A percentile compares a stretch with the other conserved stretches of the same genome.
Evolutionary conservation across 495 filamentous ascomycete genomes (phyloP).

Genomic region (Letharia lupina): DNA sequence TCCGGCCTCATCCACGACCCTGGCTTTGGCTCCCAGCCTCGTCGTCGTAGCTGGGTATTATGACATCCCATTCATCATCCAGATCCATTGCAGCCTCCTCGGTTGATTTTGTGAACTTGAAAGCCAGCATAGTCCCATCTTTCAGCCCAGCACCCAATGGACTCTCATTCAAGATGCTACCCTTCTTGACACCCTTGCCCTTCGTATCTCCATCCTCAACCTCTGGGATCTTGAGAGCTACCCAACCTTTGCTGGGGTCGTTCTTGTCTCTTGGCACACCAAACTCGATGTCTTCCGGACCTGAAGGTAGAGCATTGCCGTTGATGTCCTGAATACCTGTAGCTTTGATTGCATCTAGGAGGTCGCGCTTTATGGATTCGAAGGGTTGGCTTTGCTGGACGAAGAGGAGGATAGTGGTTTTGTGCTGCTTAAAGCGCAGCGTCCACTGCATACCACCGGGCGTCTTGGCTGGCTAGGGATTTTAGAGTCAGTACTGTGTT

Average conservation of each 20-base stretch:
- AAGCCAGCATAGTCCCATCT: slow-evolving; percentile 60
- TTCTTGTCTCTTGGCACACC: slow-evolving; percentile 46
- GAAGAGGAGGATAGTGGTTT: slow-evolving; percentile 67
- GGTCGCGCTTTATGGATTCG: slow-evolving; percentile 49
- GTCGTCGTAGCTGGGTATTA: slow-evolving; percentile 54
- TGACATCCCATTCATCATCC: slow-evolving; percentile 55
- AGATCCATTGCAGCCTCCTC: slow-evolving; percentile 36
- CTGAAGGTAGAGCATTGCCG: slow-evolving; percentile 39
- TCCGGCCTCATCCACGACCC: background rate
- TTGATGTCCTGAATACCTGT: slow-evolving; percentile 39
- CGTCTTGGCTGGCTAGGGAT: slow-evolving; percentile 27
- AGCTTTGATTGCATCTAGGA: slow-evolving; percentile 47
- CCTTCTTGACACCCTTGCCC: slow-evolving; percentile 33
- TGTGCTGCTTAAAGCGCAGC: slow-evolving; percentile 70
- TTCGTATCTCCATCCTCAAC: slow-evolving; percentile 36
- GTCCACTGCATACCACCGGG: slow-evolving; percentile 42
- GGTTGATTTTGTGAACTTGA: slow-evolving; percentile 45
- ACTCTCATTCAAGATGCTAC: slow-evolving; percentile 34
- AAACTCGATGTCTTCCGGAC: slow-evolving; percentile 44
- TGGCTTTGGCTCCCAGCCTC: slow-evolving; percentile 31
- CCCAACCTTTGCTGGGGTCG: slow-evolving; percentile 52
- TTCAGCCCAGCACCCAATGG: slow-evolving; percentile 43
- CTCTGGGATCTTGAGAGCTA: slow-evolving; percentile 35
- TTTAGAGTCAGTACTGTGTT: background rate
- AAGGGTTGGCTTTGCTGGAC: slow-evolving; percentile 54